Evolutionary conservation across 257 asterid species (phyloP), one percentile per base, ranked within the genome.

Genomic region (Ballota nigra): DNA sequence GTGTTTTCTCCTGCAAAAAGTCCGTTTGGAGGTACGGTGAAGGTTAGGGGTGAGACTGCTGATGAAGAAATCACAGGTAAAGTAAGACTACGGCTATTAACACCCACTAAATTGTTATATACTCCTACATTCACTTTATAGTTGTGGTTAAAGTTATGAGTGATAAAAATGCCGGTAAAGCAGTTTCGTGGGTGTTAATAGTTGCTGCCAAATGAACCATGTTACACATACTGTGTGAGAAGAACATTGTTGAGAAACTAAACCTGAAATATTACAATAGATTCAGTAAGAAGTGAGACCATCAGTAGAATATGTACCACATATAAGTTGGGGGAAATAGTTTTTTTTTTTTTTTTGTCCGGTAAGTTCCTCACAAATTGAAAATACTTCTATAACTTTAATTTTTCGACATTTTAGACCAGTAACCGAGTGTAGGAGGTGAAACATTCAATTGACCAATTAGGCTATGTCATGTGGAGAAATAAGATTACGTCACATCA

Each of bases 221-320:
- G 26, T 41, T 1, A 11, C 22, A 80, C 98, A 75, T 87, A 92
- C 97, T 87, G 80, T 92, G 98, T 18, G 98, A 79, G 68, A 92
- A 92, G 77, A 90, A 92, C 97, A 92, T 92, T 0, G 98, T 92
- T 66, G 98, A 92, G 88, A 90, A 86, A 74, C 96, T 92, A 76
- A 92, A 92, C 98, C 96, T 92, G 96, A 63, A 82, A 85, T 34
- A 75, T 66, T 2, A 67, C 58, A 72, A 40, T 9, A 23, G 9
- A 59, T 51, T 60, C 11, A 72, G 73, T 63, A 19, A 40, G 70
- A 56, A 52, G 29, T 53, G 28, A 8, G 28, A 20, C 9, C 5
- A 3, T 7, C 29, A 53, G 20, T 7, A 8, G 26, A 51, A n/a
- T 49, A 49, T 41, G 16, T 12, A 3, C 16, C 6, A 1, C 51